These are phyloP conservation scores for Aspergillus quadrilineatus DNA, from an alignment of 2,329 filamentous ascomycete genomes.

Conservation along the genomic window DNA sequence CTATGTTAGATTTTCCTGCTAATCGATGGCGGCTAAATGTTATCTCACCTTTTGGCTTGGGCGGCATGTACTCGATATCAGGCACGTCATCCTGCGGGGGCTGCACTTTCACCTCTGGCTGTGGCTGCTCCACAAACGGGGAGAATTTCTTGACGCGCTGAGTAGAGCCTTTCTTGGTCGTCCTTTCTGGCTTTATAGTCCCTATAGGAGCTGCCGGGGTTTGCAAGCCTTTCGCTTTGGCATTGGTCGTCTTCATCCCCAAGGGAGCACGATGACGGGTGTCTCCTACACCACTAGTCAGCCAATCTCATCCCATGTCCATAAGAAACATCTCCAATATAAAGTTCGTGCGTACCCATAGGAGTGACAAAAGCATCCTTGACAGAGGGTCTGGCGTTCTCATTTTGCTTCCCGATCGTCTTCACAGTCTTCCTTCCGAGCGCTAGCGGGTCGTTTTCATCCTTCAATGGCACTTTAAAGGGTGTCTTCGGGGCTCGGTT, in stretches of 20 bases:
- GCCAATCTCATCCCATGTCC: background rate
- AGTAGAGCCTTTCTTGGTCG: slow-evolving; percentile 59
- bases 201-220: slow-evolving; percentile 63
- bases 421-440: slow-evolving; percentile 62
- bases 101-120: slow-evolving; percentile 48
- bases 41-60: slow-evolving; percentile 58
- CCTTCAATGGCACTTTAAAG: slow-evolving; percentile 71
- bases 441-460: slow-evolving; percentile 72
- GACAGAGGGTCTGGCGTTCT: slow-evolving; percentile 55
- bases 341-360: slow-evolving; percentile 58
- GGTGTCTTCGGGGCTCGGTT: slow-evolving; percentile 78
- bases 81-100: slow-evolving; percentile 57
- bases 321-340: background rate
- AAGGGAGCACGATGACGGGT: slow-evolving; percentile 74
- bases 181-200: slow-evolving; percentile 62
- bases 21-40: slow-evolving; percentile 13
- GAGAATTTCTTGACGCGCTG: slow-evolving; percentile 61
- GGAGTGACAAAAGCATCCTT: slow-evolving; percentile 75
- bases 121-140: slow-evolving; percentile 48
- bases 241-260: slow-evolving; percentile 95
- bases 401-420: slow-evolving; percentile 56
- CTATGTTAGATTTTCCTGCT: slow-evolving; percentile 16
- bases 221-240: slow-evolving; percentile 70
- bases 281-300: slow-evolving; percentile 41
- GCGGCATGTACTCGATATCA: slow-evolving; percentile 89